Percentiles rank a stretch among this genome's conserved stretches.
These are phyloP conservation scores for Solanum dulcamara DNA, from an alignment of 257 asterid genomes.

Conservation along the genomic window DNA sequence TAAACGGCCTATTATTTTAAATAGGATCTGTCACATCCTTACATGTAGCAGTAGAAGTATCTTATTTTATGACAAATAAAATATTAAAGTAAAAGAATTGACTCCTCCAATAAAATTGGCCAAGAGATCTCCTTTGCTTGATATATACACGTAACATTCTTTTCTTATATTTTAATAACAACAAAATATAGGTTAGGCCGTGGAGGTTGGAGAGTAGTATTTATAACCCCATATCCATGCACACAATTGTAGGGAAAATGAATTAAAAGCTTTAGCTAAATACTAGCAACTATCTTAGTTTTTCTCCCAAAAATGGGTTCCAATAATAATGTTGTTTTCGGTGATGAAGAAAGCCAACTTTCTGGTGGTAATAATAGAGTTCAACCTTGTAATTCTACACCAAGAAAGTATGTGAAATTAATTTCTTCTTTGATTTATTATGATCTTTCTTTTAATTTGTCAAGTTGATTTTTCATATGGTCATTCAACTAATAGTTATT, in stretches of 20 bases:
- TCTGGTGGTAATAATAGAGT: background rate
- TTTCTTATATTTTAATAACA: background rate
- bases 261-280: background rate
- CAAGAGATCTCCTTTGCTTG: background rate
- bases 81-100: background rate
- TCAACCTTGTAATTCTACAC: background rate
- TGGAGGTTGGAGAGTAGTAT: background rate
- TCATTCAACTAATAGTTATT: no score
- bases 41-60: background rate
- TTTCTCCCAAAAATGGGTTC: background rate
- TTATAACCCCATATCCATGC: background rate
- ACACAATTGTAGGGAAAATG: background rate
- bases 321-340: background rate
- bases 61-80: background rate
- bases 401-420: background rate
- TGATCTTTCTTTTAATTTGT: background rate
- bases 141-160: background rate
- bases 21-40: background rate
- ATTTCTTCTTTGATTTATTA: background rate
- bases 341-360: conserved; percentile 1
- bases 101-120: background rate
- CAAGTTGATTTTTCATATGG: no score
- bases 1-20: background rate
- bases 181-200: background rate
- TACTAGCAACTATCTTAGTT: background rate